phyloP scores from a whole-genome alignment of 345 rosid genomes.

The Citrus unshiu region DNA sequence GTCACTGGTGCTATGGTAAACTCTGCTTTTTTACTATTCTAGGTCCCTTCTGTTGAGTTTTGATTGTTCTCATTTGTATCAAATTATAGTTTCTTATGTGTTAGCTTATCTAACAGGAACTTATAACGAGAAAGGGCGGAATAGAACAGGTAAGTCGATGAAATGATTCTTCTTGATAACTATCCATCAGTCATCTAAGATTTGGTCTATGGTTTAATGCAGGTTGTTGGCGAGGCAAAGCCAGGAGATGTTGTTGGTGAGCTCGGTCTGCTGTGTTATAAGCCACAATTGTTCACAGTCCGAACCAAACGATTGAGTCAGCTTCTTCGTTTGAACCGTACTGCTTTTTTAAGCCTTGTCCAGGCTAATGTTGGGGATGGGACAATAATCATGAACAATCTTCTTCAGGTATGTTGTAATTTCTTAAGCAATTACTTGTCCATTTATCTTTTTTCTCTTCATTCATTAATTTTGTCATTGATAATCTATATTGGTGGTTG shows the following conservation, averaged over 20 bases:
- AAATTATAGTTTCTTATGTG: conserved; percentile 14
- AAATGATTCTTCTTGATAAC: neutral
- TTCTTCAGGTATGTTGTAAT: conserved; percentile 60
- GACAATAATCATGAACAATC: conserved; percentile 79
- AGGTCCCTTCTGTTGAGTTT: neutral
- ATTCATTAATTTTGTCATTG: too few relatives aligned
- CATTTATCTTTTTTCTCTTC: too few relatives aligned
- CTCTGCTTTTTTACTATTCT: neutral
- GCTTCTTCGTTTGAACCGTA: conserved; percentile 84
- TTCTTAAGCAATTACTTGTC: neutral
- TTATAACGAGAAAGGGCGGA: conserved; percentile 47
- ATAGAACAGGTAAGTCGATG: conserved; percentile 57
- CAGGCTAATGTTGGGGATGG: conserved; percentile 92
- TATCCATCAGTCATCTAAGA: neutral
- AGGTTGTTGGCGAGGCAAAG: conserved; percentile 66
- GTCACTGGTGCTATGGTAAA: conserved; percentile 79
- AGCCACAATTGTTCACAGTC: conserved; percentile 82
- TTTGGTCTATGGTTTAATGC: conserved; percentile 8
- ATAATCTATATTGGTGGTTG: neutral
- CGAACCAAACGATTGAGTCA: conserved; percentile 81
- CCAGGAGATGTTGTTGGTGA: conserved; percentile 80
- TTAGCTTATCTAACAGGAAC: conserved; percentile 46
- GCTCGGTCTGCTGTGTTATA: conserved; percentile 80
- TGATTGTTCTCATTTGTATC: neutral
- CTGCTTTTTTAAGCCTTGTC: conserved; percentile 60